Base-by-base conservation (phyloP, 2,329 filamentous ascomycete species). In the Fusarium hainanense region DNA sequence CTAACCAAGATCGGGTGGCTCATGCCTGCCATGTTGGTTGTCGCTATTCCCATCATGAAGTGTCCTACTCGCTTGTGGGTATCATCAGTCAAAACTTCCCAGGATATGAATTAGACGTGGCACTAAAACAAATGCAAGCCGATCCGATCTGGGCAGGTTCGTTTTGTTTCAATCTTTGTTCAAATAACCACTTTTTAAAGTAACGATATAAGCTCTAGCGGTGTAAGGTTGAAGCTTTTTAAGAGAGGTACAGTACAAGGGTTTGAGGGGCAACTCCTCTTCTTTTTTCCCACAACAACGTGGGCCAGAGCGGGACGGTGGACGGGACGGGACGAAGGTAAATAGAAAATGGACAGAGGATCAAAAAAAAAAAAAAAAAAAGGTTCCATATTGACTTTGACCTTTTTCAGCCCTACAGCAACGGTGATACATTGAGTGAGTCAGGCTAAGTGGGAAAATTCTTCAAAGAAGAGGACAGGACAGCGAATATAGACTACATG, bases 191-290 rank as follows among this genome's bases (percentile, higher is more conserved):
- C 40, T 57, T 40, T 50, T 44, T 57, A 44, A 63, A 37, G 58
- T 44, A 46, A 44, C 20, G 34, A 63, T 57, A 44, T 57, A 63
- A 63, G 43, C 49, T 57, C 40, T 63, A 43, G 60, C 60, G 60
- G 60, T 63, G 60, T 63, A 63, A 73, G 70, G 69, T 73, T 46
- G 46, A 43, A 42, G 54, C 27, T 37, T 37, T 56, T 14, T 13
- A 1, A 18, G 8, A 37, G 16, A 37, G 34, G 34, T n/a, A 28
- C 59, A 27, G 44, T 44, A 47, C 41, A 40, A 41, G 34, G 32
- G 34, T 28, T 37, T 23, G 34, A 37, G 62, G 46, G 51, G 34
- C 10, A 49, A 49, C 23, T 28, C 42, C 27, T 47, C 41, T 42
- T 28, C 42, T 44, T 32, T n/a, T 23, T 30, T 54, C 7, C 27